Base-by-base conservation (phyloP, 805 yeast genomes). In the Starmerella etchellsii region DNA sequence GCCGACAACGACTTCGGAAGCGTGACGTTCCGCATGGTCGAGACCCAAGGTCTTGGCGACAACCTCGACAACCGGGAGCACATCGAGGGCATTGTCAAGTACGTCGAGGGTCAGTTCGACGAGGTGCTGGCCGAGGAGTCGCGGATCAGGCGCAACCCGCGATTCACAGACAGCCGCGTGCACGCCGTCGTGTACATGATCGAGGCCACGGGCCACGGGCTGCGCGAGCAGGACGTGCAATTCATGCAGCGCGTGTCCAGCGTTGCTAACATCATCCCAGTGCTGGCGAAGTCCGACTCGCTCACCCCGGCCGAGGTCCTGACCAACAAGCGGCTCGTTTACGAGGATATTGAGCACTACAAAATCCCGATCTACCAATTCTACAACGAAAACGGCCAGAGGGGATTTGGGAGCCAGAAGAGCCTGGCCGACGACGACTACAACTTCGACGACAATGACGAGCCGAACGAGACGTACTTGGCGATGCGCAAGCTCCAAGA, bases 261-360 rank as follows among this genome's bases (percentile, higher is more conserved):
- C 40, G 74, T 82, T 53, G 93, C 79, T 43, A 85, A 85, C 57
- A 72, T 85, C 56, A 75, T 85, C 44, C 96, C 96, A 14, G 74
- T 85, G 39, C 75, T 85, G 52, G 75, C 87, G 54, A 85, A 85
- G 62, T 72, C 91, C 18, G 96, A 85, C 61, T 77, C 94, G 16
- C 67, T 85, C 53, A 80, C 94, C 10, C 77, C 73, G 49, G 80
- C 69, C 42, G 96, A 85, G 65, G 63, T 84, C 48, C 69, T 69
- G 50, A 60, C 75, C 47, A 84, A 84, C 64, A 85, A 85, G 58
- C 69, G 67, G 52, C 67, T 84, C 55, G 77, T 91, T 52, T 64
- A 72, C 53, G 80, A 75, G 60, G 95, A 87, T 59, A 73, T 85
- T 53, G 74, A 73, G 53, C 66, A 70, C 56, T 70, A 77, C 60